Conservation (phyloP, 345 rosid genomes). For the Brassica rapa region DNA sequence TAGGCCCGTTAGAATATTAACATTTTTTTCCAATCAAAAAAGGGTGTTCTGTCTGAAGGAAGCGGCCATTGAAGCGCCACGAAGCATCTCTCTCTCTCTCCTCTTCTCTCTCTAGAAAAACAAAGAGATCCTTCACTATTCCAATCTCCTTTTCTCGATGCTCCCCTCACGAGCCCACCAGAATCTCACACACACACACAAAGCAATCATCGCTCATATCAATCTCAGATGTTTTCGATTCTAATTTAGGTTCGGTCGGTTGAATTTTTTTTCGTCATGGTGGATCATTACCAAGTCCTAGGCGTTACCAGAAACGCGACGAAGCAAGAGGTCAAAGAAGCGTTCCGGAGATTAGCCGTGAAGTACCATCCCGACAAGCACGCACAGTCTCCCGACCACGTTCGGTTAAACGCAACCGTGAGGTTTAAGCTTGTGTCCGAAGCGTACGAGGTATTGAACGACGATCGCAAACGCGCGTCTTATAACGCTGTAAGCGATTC, state of each 20-base stretch:
- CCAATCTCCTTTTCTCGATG: background rate
- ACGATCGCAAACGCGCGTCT: conserved; percentile 68
- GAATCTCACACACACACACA: background rate
- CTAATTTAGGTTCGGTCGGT: conserved; percentile 9
- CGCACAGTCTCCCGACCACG: conserved; percentile 57
- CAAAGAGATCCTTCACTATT: background rate
- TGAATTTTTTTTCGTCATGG: conserved; percentile 34
- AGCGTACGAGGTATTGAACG: conserved; percentile 58
- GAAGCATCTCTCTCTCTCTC: background rate
- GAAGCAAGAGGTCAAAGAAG: conserved; percentile 76
- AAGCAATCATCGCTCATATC: background rate
- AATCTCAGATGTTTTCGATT: background rate
- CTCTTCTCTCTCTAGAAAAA: background rate
- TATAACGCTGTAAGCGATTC: conserved; percentile 49
- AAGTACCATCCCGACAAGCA: conserved; percentile 86
- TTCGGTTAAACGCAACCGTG: conserved; percentile 56
- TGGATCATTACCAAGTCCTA: conserved; percentile 76
- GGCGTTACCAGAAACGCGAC: conserved; percentile 65
- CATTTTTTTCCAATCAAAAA: too few species aligned
- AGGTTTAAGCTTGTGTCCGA: conserved; percentile 80
- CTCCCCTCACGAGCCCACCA: background rate
- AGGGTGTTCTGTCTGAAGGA: conserved; percentile 12
- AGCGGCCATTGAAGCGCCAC: conserved; percentile 44
- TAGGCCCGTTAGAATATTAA: background rate
- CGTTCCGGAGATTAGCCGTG: conserved; percentile 72